These are phyloP conservation scores for Eruca vesicaria DNA, from an alignment of 441 rosid genomes.

Conservation along the genomic window DNA sequence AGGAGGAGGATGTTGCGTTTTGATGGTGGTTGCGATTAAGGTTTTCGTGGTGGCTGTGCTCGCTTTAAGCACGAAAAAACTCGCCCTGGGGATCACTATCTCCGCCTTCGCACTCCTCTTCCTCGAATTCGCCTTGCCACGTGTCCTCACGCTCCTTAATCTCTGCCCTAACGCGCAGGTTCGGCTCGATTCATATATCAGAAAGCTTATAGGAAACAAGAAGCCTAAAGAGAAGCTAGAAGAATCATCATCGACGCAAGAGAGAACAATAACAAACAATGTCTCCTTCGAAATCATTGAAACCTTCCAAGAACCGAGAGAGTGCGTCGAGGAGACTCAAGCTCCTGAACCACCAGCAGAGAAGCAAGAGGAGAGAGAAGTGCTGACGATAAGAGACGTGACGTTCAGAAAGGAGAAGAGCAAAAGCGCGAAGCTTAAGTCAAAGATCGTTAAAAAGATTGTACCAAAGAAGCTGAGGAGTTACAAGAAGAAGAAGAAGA, in stretches of 20 bases:
- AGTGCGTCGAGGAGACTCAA: background rate
- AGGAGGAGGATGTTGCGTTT: constrained; percentile 17
- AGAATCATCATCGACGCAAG: background rate
- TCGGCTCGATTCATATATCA: constrained; percentile 13
- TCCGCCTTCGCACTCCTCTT: constrained; percentile 55
- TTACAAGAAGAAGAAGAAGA: constrained; percentile 39
- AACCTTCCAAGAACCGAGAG: constrained; percentile 9
- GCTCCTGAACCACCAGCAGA: background rate
- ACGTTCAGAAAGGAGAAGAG: constrained; percentile 25
- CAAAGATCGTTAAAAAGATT: constrained; percentile 51
- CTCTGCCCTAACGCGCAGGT: constrained; percentile 29
- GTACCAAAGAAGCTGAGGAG: constrained; percentile 58
- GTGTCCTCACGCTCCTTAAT: constrained; percentile 29
- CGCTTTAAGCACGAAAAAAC: constrained; percentile 50
- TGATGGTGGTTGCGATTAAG: constrained; percentile 37
- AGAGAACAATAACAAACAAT: background rate
- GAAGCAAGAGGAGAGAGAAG: constrained; percentile 17
- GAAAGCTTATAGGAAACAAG: constrained; percentile 3
- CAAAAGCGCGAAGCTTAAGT: constrained; percentile 37
- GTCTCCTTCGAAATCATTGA: constrained; percentile 10
- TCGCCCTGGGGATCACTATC: constrained; percentile 57
- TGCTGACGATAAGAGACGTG: constrained; percentile 25
- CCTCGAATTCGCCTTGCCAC: constrained; percentile 47
- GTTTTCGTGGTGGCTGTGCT: constrained; percentile 49
- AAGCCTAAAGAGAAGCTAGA: background rate